Evolutionary conservation across 306 rosid species (phyloP), one percentile per base, ranked within the genome.

Genomic region (Astragalus membranaceus): DNA sequence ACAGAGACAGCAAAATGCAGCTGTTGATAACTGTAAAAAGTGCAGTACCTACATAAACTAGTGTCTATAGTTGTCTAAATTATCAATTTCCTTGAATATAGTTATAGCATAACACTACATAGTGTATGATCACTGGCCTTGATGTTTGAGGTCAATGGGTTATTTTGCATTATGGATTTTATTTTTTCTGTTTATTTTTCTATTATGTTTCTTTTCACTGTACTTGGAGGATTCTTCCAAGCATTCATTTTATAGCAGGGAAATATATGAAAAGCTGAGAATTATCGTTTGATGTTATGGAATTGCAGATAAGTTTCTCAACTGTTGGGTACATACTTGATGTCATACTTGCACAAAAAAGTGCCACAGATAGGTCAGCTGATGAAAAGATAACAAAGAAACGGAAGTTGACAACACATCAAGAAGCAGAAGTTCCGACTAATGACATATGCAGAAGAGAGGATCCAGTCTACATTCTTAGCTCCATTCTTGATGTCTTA

Each of bases 401-500:
- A 65, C 86, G 78, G 86, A 93, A 84, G 82, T 41, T 86, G 51
- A 29, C 47, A 7, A 84, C 16, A 39, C 43, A 57, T 59, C 60
- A 47, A 70, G 81, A 72, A 69, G 84, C 82, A 53, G 79, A 64
- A 63, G 46, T 51, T 16, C 75, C 67, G 48, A n/a, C 13, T 12
- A 65, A 78, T 54, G 78, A 43, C 74, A 75, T 85, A 36, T 70
- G 73, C 78, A 73, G 57, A 66, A 75, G 85, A 68, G 89, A 72
- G 46, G 77, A 60, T 72, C 73, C 85, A 16, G 54, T 79, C 70
- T 64, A 77, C 82, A 69, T 78, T 51, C 87, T 93, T 52, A 70
- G 92, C 74, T 84, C 98, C 62, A 77, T 93, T 70, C 86, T 93
- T 78, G 97, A 88, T 79, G 80, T 93, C 78, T 84, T 93, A 77